Evolutionary conservation across 768 basidiomycete genomes (phyloP), one percentile per base, ranked within the genome.

Genomic region (Leccinum subtestaceum): DNA sequence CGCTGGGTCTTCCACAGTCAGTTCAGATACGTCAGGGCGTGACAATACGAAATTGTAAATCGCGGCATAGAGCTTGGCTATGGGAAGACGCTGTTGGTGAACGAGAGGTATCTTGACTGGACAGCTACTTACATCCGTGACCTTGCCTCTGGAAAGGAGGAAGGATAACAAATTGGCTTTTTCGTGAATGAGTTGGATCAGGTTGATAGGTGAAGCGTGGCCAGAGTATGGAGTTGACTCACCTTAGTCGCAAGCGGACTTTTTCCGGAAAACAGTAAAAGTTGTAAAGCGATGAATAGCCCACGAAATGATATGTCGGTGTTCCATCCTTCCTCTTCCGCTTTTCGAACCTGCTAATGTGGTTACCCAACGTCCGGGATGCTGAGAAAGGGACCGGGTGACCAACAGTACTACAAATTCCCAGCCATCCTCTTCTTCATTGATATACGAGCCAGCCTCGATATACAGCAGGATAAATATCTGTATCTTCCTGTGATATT

Each of bases 1-100:
- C 0, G 94, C 94, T 1, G 97, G 97, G 71, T 99, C 97, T 75
- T 99, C 97, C 21, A 99, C 91, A 1, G 95, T 97, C 45, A 98
- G 76, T 72, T 98, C 96, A n/a, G 90, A 87, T 40, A 96, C 84
- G 52, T 82, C 76, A 2, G 86, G 79, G 51, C 82, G 82, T 13
- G 81, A 76, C 46, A 90, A 72, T 19, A 91, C 81, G 67, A 91
- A 83, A 67, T 86, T 80, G 76, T 95, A 96, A 55, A 94, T 87
- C 1, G 93, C 85, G 48, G 78, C 83, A 78, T 97, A 98, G 12
- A 98, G 83, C 62, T 89, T 86, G 52, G 95, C 94, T 96, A 66
- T 7, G 60, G 40, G 29, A 29, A 21, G 21, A 48, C 5, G 50
- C 2, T 43, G 40, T 60, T 21, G 29, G 36, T 23, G 11, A 17